Evolutionary conservation across 805 yeast species (phyloP).

Genomic region (Monosporozyma unispora): DNA sequence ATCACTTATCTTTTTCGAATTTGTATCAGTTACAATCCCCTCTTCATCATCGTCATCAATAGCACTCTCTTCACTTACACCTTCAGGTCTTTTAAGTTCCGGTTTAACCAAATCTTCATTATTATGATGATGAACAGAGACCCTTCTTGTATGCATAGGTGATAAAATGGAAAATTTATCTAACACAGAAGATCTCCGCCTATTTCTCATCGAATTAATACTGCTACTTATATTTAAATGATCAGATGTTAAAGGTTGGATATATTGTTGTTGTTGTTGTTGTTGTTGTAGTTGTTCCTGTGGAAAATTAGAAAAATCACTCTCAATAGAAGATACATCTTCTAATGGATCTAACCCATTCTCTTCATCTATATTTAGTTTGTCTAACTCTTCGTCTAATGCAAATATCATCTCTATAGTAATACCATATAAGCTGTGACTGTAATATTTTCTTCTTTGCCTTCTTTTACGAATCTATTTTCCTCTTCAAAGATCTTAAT

Average conservation of each 20-base stretch:
- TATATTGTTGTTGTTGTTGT: slow-evolving; percentile 1
- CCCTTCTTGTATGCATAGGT: slow-evolving; percentile 22
- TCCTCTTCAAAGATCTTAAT: not conserved
- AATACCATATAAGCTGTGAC: not conserved
- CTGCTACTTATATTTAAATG: not conserved
- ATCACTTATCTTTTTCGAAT: slow-evolving; percentile 35
- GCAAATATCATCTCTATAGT: slow-evolving; percentile 15
- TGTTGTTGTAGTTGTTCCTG: not conserved
- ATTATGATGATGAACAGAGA: slow-evolving; percentile 7
- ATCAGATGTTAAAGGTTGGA: not conserved
- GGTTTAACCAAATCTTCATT: not conserved
- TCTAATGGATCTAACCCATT: not conserved
- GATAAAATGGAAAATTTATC: slow-evolving; percentile 23
- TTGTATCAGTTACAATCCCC: not conserved
- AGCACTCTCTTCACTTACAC: not conserved
- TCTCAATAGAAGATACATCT: not conserved
- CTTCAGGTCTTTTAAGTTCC: not conserved
- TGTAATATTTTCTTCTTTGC: no score
- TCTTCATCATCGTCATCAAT: no score
- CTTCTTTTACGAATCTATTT: not conserved
- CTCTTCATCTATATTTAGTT: not conserved
- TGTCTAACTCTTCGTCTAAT: slow-evolving; percentile 19
- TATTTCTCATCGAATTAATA: slow-evolving; percentile 5
- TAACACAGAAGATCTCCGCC: slow-evolving; percentile 26
- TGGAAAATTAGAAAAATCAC: not conserved